Evolutionary conservation across 805 yeast genomes (phyloP).

Genomic region (Candida ovalis): DNA sequence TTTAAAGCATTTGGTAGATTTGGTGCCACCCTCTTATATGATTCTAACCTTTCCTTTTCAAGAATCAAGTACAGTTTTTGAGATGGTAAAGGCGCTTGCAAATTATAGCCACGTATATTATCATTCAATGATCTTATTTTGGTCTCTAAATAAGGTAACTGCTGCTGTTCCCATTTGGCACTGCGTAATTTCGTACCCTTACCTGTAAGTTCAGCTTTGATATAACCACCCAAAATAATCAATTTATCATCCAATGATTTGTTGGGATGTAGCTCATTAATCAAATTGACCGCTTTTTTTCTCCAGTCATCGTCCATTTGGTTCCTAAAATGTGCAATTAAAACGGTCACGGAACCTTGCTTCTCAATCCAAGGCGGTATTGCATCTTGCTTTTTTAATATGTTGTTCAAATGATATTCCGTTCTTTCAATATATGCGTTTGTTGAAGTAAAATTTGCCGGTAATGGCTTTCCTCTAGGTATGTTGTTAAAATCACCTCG

Average conservation of each 20-base stretch:
- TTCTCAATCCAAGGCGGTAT: constrained; percentile 90
- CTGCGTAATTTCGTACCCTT: constrained; percentile 16
- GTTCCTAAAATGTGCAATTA: constrained; percentile 44
- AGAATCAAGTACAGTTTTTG: constrained; percentile 48
- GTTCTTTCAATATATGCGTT: constrained; percentile 61
- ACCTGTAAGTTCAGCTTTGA: constrained; percentile 17
- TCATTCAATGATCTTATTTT: constrained; percentile 42
- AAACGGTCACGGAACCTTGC: constrained; percentile 52
- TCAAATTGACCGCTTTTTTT: constrained; percentile 26
- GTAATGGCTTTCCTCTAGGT: constrained; percentile 61
- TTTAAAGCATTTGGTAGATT: constrained; percentile 19
- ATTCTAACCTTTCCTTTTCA: constrained; percentile 41
- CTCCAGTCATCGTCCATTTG: constrained; percentile 42
- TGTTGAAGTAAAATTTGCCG: constrained; percentile 34
- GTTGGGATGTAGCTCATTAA: constrained; percentile 26
- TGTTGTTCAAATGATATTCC: constrained; percentile 76
- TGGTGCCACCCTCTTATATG: constrained; percentile 34
- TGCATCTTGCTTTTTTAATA: constrained; percentile 70
- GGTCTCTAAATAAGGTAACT: constrained; percentile 30
- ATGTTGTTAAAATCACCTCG: constrained; percentile 66
- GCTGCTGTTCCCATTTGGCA: constrained; percentile 36
- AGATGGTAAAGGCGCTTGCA: constrained; percentile 61
- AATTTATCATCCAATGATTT: constrained; percentile 15
- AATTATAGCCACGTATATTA: constrained; percentile 51
- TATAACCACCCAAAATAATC: constrained; percentile 12